A percentile compares a stretch with the other conserved stretches of the same genome.
These are phyloP conservation scores for Begonia loranthoides DNA, from an alignment of 306 rosid genomes.

Conservation along the genomic window DNA sequence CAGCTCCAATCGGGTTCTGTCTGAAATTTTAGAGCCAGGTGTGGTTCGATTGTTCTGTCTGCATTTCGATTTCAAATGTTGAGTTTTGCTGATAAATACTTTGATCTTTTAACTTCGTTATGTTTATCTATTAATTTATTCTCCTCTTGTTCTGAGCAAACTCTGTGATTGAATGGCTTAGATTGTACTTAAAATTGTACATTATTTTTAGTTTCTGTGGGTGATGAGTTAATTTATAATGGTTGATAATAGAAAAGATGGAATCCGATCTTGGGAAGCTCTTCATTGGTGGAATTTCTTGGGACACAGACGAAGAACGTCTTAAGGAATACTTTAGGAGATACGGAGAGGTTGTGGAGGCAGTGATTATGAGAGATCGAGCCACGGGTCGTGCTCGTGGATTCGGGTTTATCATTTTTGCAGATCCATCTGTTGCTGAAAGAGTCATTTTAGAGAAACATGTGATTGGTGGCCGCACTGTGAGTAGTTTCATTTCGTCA, in stretches of 20 bases:
- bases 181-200: no score
- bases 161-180: no score
- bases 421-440: conserved; percentile 83
- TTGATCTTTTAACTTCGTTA: no score
- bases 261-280: conserved; percentile 95
- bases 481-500: conserved; percentile 30
- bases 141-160: no score
- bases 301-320: conserved; percentile 95
- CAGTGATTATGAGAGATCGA: conserved; percentile 97
- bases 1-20: conserved; percentile 46
- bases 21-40: conserved; percentile 42
- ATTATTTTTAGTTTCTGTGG: background rate
- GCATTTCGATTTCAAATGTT: conserved; percentile 38
- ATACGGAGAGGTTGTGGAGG: conserved; percentile 85
- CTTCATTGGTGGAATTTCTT: conserved; percentile 97
- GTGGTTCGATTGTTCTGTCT: conserved; percentile 12
- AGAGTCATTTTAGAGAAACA: conserved; percentile 84
- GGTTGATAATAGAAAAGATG: conserved; percentile 47
- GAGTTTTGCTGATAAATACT: conserved; percentile 13
- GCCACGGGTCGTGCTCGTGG: conserved; percentile 95
- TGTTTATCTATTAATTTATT: no score
- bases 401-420: conserved; percentile 74
- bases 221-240: conserved; percentile 17
- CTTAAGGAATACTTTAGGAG: conserved; percentile 68
- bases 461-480: conserved; percentile 80